Base-by-base conservation (phyloP, 2,329 filamentous ascomycete genomes). In the Pseudogymnoascus destructans region DNA sequence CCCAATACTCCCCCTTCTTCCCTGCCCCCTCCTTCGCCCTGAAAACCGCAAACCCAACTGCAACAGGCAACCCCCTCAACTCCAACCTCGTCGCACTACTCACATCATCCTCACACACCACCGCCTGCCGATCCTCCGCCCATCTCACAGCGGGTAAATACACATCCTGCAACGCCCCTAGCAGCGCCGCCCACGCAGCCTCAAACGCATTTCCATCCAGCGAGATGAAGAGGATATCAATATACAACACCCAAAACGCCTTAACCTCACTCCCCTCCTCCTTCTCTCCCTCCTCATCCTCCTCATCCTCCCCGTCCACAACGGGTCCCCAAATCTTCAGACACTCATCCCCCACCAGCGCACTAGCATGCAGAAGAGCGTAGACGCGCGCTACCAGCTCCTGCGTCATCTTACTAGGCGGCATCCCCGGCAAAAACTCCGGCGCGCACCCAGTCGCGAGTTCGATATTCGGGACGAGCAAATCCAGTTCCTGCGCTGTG, bases 171-270 rank as follows among this genome's bases (percentile, higher is more conserved):
- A 98, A 74, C 5, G 93, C 92, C 7, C 91, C 88, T 19, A 95
- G 71, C 0, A 95, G 78, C 10, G 89, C 84, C 0, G 86, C 80
- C 91, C 92, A 97, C 0, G 89, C 89, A 0, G 89, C 87, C 67
- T 98, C 92, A 63, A 97, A 91, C 1, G 89, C 82, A 66, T 93
- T 95, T 5, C 92, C 92, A 63, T 95, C 91, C 55, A 95, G 82
- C 0, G 89, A 95, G 64, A 98, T 85, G 73, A 95, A 93, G 68
- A 96, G 80, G n/a, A 96, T 78, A 68, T 97, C 92, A 63, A 98
- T 87, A 71, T 95, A 96, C 17, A 98, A 81, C 8, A 88, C 85
- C 93, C 92, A 98, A 71, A 95, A 97, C 0, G 86, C 93, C 69
- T 87, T 92, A 9, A 92, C 72, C 62, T 82, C 77, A 33, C 70